Conservation (phyloP, 1,139 yeast genomes). For the Taiozyma sp. region DNA sequence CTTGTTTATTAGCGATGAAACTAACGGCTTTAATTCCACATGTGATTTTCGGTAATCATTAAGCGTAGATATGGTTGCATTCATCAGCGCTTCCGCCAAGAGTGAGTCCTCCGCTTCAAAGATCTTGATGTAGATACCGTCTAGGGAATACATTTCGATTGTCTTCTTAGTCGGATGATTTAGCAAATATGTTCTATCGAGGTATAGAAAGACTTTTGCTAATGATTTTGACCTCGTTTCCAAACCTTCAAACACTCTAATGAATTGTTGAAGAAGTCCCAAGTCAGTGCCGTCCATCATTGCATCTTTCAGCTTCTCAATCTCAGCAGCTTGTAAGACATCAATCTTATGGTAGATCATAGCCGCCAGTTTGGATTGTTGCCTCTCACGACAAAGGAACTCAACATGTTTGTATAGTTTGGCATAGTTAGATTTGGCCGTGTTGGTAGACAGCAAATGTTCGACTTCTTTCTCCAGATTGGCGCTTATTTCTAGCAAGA, state of each 20-base stretch:
- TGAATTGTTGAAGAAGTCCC: conserved; percentile 4
- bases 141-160: conserved; percentile 14
- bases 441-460: background rate
- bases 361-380: conserved; percentile 23
- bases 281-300: background rate
- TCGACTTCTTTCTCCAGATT: conserved; percentile 7
- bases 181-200: conserved; percentile 32
- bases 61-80: background rate
- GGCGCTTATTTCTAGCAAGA: conserved; percentile 1
- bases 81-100: background rate
- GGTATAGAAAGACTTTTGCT: conserved; percentile 26
- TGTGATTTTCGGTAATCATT: background rate
- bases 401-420: conserved; percentile 32
- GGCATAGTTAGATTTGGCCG: conserved; percentile 13
- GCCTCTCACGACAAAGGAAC: conserved; percentile 29
- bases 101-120: background rate
- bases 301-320: background rate
- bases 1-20: background rate
- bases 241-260: conserved; percentile 7
- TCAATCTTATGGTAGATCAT: conserved; percentile 15
- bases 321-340: background rate
- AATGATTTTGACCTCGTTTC: conserved; percentile 8
- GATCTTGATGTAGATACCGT: background rate
- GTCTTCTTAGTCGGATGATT: conserved; percentile 24
- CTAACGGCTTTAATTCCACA: background rate